Evolutionary conservation across 2,329 filamentous ascomycete genomes (phyloP), one percentile per base, ranked within the genome.

Genomic region (Rosellinia necatrix): DNA sequence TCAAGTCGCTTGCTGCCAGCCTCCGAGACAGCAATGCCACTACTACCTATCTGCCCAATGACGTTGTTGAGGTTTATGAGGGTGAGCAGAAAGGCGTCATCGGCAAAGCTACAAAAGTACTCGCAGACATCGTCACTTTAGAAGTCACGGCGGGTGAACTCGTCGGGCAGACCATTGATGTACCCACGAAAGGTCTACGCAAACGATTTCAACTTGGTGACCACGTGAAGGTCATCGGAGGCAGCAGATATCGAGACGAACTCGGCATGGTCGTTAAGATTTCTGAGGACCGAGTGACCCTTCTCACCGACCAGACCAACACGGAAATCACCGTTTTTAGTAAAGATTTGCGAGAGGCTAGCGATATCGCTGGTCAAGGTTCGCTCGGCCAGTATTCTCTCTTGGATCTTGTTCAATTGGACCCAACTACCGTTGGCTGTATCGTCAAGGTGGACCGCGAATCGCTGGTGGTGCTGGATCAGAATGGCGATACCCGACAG

Each of bases 191-290:
- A 74, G 90, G 91, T 40, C 81, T 99, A 22, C 90, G 94, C 55
- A 99, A 99, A 75, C 85, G 91, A 25, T 99, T 99, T 81, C 86
- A 84, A 63, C 83, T 92, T 60, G 94, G 94, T 79, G 94, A 99
- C 68, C 94, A 99, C 70, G 94, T 99, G 78, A 97, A 97, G 78
- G 94, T 99, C 64, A 96, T 97, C 70, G 93, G 94, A 52, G 93
- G 92, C 34, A 96, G 92, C 76, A 89, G 91, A 66, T 97, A 92
- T 72, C 86, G 90, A 52, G 94, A 97, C 66, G 94, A 99, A 75
- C 89, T 97, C 40, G 94, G 94, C 74, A 96, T 97, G 84, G 92
- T 99, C 48, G 92, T 97, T 63, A 91, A 91, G 72, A 94, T 97
- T 64, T 88, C 86, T 44, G 91, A 96, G 58, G 94, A 99, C 71